Evolutionary conservation across 352 stramenopile species (phyloP).

Genomic region (Elongisporangium undulatum): DNA sequence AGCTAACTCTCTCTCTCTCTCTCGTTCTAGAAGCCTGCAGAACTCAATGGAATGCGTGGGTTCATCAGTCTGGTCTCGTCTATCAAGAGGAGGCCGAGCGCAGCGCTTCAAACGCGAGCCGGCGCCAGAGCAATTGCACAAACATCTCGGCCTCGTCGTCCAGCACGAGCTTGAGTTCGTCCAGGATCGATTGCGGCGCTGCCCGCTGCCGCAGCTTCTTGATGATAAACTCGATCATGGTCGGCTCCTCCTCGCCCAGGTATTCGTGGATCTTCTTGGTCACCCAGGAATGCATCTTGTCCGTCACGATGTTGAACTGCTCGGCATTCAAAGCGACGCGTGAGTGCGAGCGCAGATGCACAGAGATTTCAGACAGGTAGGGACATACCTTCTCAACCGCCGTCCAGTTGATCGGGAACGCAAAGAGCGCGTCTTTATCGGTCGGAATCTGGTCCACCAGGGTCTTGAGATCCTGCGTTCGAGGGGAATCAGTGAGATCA

Average conservation of each 20-base stretch:
- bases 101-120: conserved; percentile 43
- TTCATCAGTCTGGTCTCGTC: too few species aligned
- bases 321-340: neutral
- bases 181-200: conserved; percentile 20
- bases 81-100: conserved; percentile 5
- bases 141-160: conserved; percentile 51
- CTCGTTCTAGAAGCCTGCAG: neutral
- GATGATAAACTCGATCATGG: conserved; percentile 42
- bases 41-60: neutral
- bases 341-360: neutral
- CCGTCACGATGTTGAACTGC: conserved; percentile 21
- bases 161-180: conserved; percentile 32
- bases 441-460: conserved; percentile 43
- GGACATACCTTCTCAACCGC: conserved; percentile 18
- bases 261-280: conserved; percentile 50
- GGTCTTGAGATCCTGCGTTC: conserved; percentile 26
- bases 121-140: conserved; percentile 48
- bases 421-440: conserved; percentile 28
- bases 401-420: conserved; percentile 32
- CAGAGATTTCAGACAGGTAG: neutral
- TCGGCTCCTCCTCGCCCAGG: conserved; percentile 39
- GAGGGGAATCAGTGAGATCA: neutral
- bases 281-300: conserved; percentile 44
- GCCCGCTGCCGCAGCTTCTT: conserved; percentile 27
- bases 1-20: neutral